Conservation (phyloP, 2,329 filamentous ascomycete species). For the Dactylellina parvicollis region DNA sequence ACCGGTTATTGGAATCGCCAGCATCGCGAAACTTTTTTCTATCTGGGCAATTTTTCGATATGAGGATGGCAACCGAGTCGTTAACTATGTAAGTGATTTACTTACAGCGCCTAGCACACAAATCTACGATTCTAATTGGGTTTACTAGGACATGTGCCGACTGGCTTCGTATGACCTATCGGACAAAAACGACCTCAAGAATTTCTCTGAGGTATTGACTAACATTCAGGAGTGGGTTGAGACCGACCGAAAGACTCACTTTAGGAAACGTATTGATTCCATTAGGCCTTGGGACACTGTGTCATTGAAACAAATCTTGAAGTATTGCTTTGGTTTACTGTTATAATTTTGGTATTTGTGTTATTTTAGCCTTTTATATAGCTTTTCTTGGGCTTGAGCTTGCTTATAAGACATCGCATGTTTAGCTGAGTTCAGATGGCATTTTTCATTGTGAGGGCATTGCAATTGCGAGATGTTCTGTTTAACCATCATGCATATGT, state of each 20-base stretch:
- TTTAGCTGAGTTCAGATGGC: no score
- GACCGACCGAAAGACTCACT: constrained; percentile 21
- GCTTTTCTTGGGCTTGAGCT: no score
- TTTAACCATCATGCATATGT: no score
- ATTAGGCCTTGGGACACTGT: no score
- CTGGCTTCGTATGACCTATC: constrained; percentile 25
- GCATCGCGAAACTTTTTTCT: not conserved
- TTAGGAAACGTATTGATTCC: constrained; percentile 1
- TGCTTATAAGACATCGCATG: no score
- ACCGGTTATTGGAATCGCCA: constrained; percentile 16
- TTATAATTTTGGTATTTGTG: no score
- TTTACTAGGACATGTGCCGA: constrained; percentile 29
- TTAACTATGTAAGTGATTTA: constrained; percentile 18
- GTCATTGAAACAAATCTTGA: no score
- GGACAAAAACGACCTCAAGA: not conserved
- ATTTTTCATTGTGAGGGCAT: no score
- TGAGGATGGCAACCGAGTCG: not conserved
- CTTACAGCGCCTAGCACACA: not conserved
- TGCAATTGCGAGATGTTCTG: no score
- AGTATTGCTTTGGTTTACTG: no score
- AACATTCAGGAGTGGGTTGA: constrained; percentile 31
- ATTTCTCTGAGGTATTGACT: constrained; percentile 7
- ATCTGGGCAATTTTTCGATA: constrained; percentile 39
- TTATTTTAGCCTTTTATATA: no score
- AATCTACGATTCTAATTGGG: not conserved